Conservation (phyloP, 208 protist genomes). For the Leishmania major region DNA sequence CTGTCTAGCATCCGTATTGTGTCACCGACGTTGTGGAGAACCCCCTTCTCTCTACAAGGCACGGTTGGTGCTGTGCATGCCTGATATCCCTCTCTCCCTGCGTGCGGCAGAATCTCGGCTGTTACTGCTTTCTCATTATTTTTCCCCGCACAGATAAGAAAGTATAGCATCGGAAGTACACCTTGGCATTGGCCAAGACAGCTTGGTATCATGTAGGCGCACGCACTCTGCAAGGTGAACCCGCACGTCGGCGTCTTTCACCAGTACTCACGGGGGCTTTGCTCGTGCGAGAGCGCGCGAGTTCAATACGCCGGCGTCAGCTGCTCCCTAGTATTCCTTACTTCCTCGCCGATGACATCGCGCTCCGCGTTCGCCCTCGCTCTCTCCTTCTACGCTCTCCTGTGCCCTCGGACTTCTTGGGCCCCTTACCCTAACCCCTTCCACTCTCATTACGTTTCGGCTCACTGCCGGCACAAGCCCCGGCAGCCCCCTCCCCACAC, state of each 20-base stretch:
- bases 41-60: background rate
- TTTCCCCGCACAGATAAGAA: background rate
- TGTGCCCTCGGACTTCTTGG: background rate
- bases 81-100: background rate
- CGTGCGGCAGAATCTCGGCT: background rate
- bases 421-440: background rate
- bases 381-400: background rate
- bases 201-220: background rate
- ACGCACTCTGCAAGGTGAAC: background rate
- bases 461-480: background rate
- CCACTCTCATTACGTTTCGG: background rate
- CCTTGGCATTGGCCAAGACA: background rate
- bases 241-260: background rate
- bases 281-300: background rate
- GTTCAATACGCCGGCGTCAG: background rate
- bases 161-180: background rate
- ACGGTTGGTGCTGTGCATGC: background rate
- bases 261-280: background rate
- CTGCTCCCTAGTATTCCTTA: background rate
- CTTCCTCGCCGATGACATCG: background rate
- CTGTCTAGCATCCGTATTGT: background rate
- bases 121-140: background rate
- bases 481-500: background rate
- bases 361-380: background rate
- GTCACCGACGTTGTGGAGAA: background rate